A percentile compares a stretch with the other conserved stretches of the same genome.
These are phyloP conservation scores for Paramecium primaurelia DNA, from an alignment of 73 alveolate species.

Conservation along the genomic window DNA sequence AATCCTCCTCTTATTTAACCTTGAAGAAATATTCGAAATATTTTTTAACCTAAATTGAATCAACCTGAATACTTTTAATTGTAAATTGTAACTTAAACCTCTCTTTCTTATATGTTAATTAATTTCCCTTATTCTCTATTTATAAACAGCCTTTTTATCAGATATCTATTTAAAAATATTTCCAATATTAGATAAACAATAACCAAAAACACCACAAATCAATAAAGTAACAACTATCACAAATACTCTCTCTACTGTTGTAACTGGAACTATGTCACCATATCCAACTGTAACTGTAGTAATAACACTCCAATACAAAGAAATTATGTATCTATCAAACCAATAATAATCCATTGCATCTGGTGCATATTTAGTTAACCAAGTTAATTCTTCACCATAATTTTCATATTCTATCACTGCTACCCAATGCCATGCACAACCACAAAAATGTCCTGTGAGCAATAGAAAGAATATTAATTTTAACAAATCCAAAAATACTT, in stretches of 20 bases:
- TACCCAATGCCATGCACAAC: constrained; percentile 60
- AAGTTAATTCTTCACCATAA: constrained; percentile 21
- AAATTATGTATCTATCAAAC: constrained; percentile 65
- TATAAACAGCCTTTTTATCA: neutral
- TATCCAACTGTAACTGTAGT: constrained; percentile 84
- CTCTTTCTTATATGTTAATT: neutral
- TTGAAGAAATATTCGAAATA: constrained; percentile 30
- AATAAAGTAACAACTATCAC: constrained; percentile 60
- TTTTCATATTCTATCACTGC: constrained; percentile 46
- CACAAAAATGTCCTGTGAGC: constrained; percentile 50
- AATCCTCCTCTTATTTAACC: neutral
- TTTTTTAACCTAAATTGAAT: neutral
- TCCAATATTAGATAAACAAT: constrained; percentile 50
- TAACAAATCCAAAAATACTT: constrained; percentile 55
- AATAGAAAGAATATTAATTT: constrained; percentile 45
- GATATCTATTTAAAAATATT: constrained; percentile 32
- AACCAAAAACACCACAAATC: constrained; percentile 62
- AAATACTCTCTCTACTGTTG: constrained; percentile 74
- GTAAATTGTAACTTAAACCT: constrained; percentile 11
- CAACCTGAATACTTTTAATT: neutral
- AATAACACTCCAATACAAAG: constrained; percentile 80
- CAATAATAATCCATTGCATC: constrained; percentile 55
- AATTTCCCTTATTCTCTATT: neutral
- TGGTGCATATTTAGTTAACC: constrained; percentile 16
- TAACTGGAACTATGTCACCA: constrained; percentile 84